Conservation (phyloP, 208 protist genomes). For the Leishmania gerbilli region DNA sequence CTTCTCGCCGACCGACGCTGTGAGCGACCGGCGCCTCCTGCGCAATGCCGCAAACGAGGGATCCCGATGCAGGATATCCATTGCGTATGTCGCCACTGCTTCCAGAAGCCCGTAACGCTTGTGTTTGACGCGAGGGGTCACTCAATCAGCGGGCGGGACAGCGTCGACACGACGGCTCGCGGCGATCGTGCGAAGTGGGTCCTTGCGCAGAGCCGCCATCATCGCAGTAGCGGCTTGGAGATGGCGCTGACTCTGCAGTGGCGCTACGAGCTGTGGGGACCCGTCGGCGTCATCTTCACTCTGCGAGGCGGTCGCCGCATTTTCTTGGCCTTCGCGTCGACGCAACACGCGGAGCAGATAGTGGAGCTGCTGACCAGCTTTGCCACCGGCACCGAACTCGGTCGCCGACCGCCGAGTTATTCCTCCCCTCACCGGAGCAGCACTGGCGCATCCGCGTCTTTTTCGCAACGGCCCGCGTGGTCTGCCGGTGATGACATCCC, state of each 20-base stretch:
- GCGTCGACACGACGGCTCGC: not conserved
- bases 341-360: conserved; percentile 19
- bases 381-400: not conserved
- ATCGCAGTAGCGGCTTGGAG: not conserved
- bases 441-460: not conserved
- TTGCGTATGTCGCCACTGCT: conserved; percentile 36
- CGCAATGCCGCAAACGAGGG: conserved; percentile 19
- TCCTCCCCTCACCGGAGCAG: not conserved
- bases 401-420: not conserved
- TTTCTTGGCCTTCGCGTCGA: conserved; percentile 37
- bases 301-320: conserved; percentile 29
- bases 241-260: conserved; percentile 14
- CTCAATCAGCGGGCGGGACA: not conserved
- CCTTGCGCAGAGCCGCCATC: not conserved
- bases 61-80: conserved; percentile 35
- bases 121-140: conserved; percentile 24
- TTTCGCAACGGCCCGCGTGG: not conserved
- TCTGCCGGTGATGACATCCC: not conserved
- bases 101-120: conserved; percentile 33
- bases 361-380: conserved; percentile 26
- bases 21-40: not conserved
- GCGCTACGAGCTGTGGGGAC: conserved; percentile 46
- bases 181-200: not conserved
- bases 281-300: conserved; percentile 36
- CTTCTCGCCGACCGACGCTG: not conserved